A percentile compares a stretch with the other conserved stretches of the same genome.
Conservation (phyloP, 352 stramenopile species). For the Phytopythium litorale region DNA sequence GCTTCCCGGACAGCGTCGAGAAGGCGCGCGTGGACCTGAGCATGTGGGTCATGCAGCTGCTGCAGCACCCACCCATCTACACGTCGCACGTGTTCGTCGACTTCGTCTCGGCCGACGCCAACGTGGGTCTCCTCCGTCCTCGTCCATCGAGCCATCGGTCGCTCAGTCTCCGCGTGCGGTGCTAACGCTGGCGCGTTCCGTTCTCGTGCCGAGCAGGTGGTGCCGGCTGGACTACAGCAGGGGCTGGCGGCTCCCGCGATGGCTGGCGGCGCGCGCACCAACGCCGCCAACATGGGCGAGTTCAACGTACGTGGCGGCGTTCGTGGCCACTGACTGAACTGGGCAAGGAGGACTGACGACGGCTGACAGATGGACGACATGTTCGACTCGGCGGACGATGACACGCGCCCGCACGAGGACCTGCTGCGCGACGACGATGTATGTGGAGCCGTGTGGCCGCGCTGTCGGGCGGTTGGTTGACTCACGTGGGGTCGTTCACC, state of each 20-base stretch:
- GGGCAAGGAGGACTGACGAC: background rate
- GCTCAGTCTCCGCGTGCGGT: background rate
- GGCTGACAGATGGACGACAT: background rate
- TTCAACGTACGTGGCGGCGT: constrained; percentile 45
- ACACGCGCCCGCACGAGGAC: constrained; percentile 40
- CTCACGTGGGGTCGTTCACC: constrained; percentile 1
- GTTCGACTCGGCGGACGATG: constrained; percentile 60
- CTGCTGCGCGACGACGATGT: constrained; percentile 47
- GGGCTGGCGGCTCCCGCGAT: constrained; percentile 12
- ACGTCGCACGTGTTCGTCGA: constrained; percentile 83
- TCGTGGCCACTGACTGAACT: background rate
- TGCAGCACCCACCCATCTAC: constrained; percentile 75
- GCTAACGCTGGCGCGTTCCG: background rate
- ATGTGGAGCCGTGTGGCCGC: constrained; percentile 4
- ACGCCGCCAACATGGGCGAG: constrained; percentile 65
- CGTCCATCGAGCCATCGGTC: background rate
- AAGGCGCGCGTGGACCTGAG: constrained; percentile 66
- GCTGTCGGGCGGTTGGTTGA: background rate
- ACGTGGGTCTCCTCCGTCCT: constrained; percentile 25
- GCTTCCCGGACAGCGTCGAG: constrained; percentile 65
- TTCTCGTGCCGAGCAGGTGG: constrained; percentile 16
- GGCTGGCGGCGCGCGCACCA: constrained; percentile 2
- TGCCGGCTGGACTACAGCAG: constrained; percentile 46
- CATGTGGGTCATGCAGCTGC: constrained; percentile 80
- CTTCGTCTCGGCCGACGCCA: constrained; percentile 77